Evolutionary conservation across 352 stramenopile genomes (phyloP), one percentile per base, ranked within the genome.

Genomic region (Globisporangium yorkense): DNA sequence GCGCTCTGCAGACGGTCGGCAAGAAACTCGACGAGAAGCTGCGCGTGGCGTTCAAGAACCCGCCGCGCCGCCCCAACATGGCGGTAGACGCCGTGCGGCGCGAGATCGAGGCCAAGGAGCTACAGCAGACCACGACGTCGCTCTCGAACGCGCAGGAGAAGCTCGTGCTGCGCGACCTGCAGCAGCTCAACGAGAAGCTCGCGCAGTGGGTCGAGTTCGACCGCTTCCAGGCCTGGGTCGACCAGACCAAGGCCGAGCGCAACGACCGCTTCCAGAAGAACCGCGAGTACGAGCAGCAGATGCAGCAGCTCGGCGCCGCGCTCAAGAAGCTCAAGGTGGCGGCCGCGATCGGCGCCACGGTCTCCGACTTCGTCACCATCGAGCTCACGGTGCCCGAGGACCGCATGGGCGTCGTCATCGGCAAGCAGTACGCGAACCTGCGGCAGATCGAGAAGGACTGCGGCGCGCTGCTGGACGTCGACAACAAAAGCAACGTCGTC

Each of bases 1-100:
- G 24, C 1, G 24, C 24, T 1, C 24, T 27, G 24, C 10, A 70
- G 64, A 62, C 74, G 35, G 53, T 70, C 18, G 80, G 80, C 45
- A 90, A 90, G 54, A 57, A 66, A 47, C 75, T 90, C 51, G 83
- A 92, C 57, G 83, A 92, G 56, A 86, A 92, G 63, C 69, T 92
- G 50, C 62, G 65, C 51, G 65, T 78, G 48, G 69, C 76, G 49
- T 82, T 89, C 61, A 92, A 90, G 66, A 77, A 72, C 56, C 68
- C 79, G 52, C 81, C 79, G 63, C 76, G 78, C 21, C 83, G 83
- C 20, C 70, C 76, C 18, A 74, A 79, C 48, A 74, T 83, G 62
- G 72, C 73, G 47, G 66, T 67, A 1, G 79, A 80, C 46, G 61
- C 79, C 27, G 53, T 90, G 24, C 68, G 80, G 31, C 65, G 74